Evolutionary conservation across 257 asterid genomes (phyloP), one percentile per base, ranked within the genome.

Genomic region (Primulina tabacum): DNA sequence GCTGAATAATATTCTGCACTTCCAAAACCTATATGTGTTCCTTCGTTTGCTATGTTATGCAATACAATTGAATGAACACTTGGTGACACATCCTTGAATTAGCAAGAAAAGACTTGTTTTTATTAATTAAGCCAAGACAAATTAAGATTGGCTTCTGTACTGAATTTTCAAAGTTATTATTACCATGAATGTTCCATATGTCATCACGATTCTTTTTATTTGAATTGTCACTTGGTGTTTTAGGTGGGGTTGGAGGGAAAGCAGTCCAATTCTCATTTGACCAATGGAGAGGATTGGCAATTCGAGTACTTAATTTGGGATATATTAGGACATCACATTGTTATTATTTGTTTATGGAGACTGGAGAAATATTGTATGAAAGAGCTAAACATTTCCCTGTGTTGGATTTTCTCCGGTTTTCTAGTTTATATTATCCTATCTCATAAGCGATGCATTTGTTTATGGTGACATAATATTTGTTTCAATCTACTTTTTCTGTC

Each of bases 141-240:
- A 60, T 64, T 29, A 61, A 34, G 66, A 28, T 18, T 21, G 14
- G 43, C 58, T 9, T 37, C 2, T 17, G 28, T 40, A 10, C 32
- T 28, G 33, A 38, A 21, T 71, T 43, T 38, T 9, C 50, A 38
- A 6, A 38, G 16, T 11, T 8, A 11, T 38, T 38, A 34, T 18
- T 35, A 53, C 33, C 16, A 17, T 17, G 69, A 52, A 57, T 62
- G 55, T 26, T 38, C 55, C 21, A 9, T 21, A 57, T 57, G 35
- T 9, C 43, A 8, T 67, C 24, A 16, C 17, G 18, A 60, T 60
- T 21, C 62, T 50, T 71, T 53, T 60, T 37, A 21, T 69, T 18
- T 62, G 30, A 64, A 40, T 73, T 55, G 60, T 43, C 47, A 53
- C 70, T 24, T 76, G 50, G 21, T 33, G 57, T 32, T n/a, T 60